Evolutionary conservation across 148 eudicot species (phyloP).

Genomic region (Tetragonia tetragonoides): DNA sequence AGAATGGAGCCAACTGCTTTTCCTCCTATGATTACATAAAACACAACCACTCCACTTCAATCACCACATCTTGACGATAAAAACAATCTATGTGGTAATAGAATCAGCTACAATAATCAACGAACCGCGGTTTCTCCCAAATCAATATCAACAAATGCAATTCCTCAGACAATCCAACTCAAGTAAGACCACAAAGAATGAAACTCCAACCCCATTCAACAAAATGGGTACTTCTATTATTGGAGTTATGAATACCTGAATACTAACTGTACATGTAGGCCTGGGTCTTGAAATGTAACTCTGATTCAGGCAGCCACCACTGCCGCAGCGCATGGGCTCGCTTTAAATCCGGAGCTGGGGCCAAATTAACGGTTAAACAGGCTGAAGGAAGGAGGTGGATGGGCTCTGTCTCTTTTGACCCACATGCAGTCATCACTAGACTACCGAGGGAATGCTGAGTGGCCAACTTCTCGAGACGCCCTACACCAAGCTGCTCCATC

Average conservation of each 20-base stretch:
- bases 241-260: background rate
- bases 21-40: background rate
- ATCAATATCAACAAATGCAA: background rate
- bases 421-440: conserved; percentile 58
- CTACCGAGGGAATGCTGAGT: conserved; percentile 88
- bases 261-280: conserved; percentile 38
- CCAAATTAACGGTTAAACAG: conserved; percentile 48
- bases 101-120: background rate
- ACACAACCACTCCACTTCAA: conserved; percentile 10
- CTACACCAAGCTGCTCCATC: conserved; percentile 64
- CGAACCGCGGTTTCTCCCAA: background rate
- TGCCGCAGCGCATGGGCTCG: conserved; percentile 82
- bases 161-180: background rate
- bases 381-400: conserved; percentile 86
- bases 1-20: background rate
- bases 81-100: background rate
- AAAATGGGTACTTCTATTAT: background rate
- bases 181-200: background rate
- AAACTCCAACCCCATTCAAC: background rate
- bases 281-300: conserved; percentile 46
- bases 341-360: conserved; percentile 45
- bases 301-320: conserved; percentile 75
- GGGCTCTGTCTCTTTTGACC: conserved; percentile 55
- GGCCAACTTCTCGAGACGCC: conserved; percentile 51
- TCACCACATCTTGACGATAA: background rate